These are phyloP conservation scores for Quercus agrifolia DNA, from an alignment of 306 rosid species.

Conservation along the genomic window DNA sequence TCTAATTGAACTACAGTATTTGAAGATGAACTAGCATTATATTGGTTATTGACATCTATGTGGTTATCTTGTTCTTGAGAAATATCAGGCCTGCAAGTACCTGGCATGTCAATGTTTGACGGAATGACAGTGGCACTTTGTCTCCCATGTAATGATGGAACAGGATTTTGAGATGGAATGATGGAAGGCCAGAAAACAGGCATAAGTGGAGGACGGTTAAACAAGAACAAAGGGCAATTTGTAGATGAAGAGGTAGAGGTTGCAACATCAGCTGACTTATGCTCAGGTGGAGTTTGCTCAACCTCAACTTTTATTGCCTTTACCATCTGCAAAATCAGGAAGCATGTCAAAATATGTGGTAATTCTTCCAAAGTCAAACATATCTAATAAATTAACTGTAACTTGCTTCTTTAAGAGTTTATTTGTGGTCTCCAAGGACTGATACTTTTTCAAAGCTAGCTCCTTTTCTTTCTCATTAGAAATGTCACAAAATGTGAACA, in stretches of 20 bases:
- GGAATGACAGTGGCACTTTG: slow-evolving; percentile 44
- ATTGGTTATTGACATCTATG: slow-evolving; percentile 32
- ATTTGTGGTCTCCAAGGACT: slow-evolving; percentile 73
- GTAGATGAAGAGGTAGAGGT: slow-evolving; percentile 37
- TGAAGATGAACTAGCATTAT: slow-evolving; percentile 39
- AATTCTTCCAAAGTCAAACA: slow-evolving; percentile 1
- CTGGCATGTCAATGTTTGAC: slow-evolving; percentile 42
- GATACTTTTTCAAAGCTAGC: slow-evolving; percentile 65
- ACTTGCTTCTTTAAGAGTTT: slow-evolving; percentile 61
- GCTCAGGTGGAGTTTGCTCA: slow-evolving; percentile 45
- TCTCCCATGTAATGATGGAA: slow-evolving; percentile 41
- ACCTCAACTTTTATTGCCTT: slow-evolving; percentile 37
- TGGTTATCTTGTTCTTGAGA: slow-evolving; percentile 39
- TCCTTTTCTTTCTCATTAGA: slow-evolving; percentile 66
- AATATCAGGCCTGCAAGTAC: slow-evolving; percentile 39
- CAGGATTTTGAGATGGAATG: slow-evolving; percentile 45
- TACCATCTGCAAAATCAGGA: slow-evolving; percentile 53
- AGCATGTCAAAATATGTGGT: not conserved
- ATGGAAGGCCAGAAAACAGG: slow-evolving; percentile 75
- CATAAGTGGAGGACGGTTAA: slow-evolving; percentile 50
- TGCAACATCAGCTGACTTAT: slow-evolving; percentile 34
- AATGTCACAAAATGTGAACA: slow-evolving; percentile 29
- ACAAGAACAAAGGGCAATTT: slow-evolving; percentile 55
- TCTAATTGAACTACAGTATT: slow-evolving; percentile 36
- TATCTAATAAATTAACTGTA: slow-evolving; percentile 11